Evolutionary conservation across 225 moss, liverwort and hornwort genomes (phyloP), one percentile per base, ranked within the genome.

Genomic region (Polytrichum formosum): DNA sequence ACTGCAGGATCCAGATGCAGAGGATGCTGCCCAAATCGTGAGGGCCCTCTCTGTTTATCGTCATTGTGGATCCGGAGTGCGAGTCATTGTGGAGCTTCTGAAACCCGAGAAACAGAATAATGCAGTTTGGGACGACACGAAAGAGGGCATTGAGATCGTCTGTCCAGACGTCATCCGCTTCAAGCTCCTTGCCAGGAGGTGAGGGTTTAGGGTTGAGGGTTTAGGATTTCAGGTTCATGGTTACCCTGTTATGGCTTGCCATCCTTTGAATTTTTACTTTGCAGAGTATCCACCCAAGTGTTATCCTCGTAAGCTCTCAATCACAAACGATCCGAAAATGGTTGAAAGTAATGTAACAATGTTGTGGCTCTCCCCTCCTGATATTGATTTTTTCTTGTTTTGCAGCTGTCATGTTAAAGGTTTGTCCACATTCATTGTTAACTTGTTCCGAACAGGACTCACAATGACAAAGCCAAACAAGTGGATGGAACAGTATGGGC

Each of bases 81-180:
- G 91, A 53, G 85, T 96, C 19, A 84, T 96, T 72, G 88, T 96
- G 64, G 93, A 96, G 72, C 81, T 96, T 54, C 77, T 96, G 30
- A 88, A 96, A 72, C 93, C 96, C 7, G 93, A 96, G 74, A 89
- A 75, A 67, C 84, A 81, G 72, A 79, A 85, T 28, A 96, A 85
- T 70, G 93, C 93, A 18, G 85, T 96, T 55, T 96, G 96, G 96
- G 93, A 96, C 76, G 96, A 96, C 61, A 91, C 93, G 64, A 87
- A 87, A 30, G 80, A 83, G 66, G 88, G 82, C 33, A 90, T 96
- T 56, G 96, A 96, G 73, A 90, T 91, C 18, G 90, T 96, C n/a
- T 93, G 93, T 63, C 91, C 89, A 25, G 90, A 88, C 62, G 88
- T 87, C 26, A 91, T 96, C 56, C 87, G 91, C 65, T 96, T 91